phyloP scores from a whole-genome alignment of 768 basidiomycete species.

The Tephrocybe sp. region DNA sequence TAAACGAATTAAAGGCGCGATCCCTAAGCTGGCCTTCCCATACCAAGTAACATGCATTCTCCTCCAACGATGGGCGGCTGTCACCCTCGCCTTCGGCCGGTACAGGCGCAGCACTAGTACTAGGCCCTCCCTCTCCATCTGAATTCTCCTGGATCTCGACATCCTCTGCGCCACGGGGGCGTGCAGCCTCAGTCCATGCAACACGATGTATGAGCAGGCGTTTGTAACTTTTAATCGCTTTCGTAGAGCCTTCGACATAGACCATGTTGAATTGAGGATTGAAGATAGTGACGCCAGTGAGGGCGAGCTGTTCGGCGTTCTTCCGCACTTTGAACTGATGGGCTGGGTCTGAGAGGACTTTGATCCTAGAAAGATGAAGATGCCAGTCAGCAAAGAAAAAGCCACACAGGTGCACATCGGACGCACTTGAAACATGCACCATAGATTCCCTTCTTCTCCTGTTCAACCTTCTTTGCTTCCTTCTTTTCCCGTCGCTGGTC shows the following conservation, averaged over 20 bases:
- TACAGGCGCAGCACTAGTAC: slow-evolving; percentile 20
- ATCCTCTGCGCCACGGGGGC: slow-evolving; percentile 71
- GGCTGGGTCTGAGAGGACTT: slow-evolving; percentile 83
- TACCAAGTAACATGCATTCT: slow-evolving; percentile 86
- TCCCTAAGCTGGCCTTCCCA: slow-evolving; percentile 94
- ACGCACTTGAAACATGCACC: slow-evolving; percentile 92
- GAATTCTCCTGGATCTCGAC: slow-evolving; percentile 61
- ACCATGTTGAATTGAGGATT: slow-evolving; percentile 87
- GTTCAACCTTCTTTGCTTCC: slow-evolving; percentile 81
- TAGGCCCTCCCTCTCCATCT: slow-evolving; percentile 34
- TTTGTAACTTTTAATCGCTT: slow-evolving; percentile 84
- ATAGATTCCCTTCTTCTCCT: slow-evolving; percentile 80
- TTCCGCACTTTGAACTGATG: slow-evolving; percentile 97
- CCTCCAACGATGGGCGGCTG: slow-evolving; percentile 55
- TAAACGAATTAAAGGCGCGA: slow-evolving; percentile 75
- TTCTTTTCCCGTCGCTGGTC: slow-evolving; percentile 87
- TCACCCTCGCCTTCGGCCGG: slow-evolving; percentile 25
- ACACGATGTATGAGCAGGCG: slow-evolving; percentile 85
- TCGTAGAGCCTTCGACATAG: slow-evolving; percentile 89
- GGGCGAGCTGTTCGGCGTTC: slow-evolving; percentile 89
- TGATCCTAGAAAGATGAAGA: slow-evolving; percentile 52
- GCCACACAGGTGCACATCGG: neutral
- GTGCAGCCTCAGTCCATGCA: slow-evolving; percentile 89
- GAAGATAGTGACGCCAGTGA: slow-evolving; percentile 90
- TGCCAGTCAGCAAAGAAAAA: neutral